Base-by-base conservation (phyloP, 1,284 basidiomycete genomes). In the Ustilago nuda region DNA sequence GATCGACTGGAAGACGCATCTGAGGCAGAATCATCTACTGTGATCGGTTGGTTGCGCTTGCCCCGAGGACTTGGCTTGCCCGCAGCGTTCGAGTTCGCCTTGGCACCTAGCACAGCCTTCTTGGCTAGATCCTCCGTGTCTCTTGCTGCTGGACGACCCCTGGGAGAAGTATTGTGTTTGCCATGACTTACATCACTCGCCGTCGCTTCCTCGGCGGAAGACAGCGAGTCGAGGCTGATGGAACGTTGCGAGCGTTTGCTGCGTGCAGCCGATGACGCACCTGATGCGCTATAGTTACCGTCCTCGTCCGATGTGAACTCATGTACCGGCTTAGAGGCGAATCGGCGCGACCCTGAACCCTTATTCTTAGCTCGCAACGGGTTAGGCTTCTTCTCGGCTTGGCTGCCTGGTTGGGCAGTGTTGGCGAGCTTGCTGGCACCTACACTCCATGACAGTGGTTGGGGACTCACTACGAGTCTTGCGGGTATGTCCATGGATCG, bases 401-500 rank as follows among this genome's bases (percentile, higher is more conserved):
- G 65, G 32, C 66, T 66, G n/a, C 61, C 66, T n/a, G 70, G 63
- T 51, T 69, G 66, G 9, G 75, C 58, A 15, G 74, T 72, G 60
- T 79, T 74, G 57, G 81, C 81, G n/a, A 84, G 69, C 66, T 84
- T 84, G 55, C 71, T 77, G 0, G 82, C 82, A 15, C 78, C 88
- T 27, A 87, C 87, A 62, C 88, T 85, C 94, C 94, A 97, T 2
- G 93, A 93, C 13, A 98, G 91, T 60, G 93, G 92, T 86, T 99
- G 96, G 45, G 98, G 86, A 80, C 94, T 96, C 68, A 93, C 91
- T 15, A 98, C 92, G 45, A 99, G 88, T 32, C 97, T 89, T 2
- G 94, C 90, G 0, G 95, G 95, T 23, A 99, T 91, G 13, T 92
- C 92, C 9, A 98, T 89, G 4, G 92, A 92, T 17, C 97, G 89